These are phyloP conservation scores for Zygoascus bituminiphila DNA, from an alignment of 805 yeast species.

Conservation along the genomic window DNA sequence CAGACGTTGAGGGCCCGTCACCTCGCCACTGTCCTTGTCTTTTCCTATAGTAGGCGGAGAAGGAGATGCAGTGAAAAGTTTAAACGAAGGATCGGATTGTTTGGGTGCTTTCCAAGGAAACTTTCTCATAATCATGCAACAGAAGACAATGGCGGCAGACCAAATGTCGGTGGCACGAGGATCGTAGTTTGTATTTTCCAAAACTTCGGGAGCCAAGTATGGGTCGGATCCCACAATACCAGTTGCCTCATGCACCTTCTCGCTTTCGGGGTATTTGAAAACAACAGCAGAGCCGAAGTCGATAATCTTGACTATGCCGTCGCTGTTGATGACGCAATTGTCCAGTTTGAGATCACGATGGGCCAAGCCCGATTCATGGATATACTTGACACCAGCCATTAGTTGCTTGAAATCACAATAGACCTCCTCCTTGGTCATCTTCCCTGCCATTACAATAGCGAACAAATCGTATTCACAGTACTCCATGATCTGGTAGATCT, in stretches of 20 bases:
- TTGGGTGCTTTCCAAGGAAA: constrained; percentile 95
- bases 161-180: constrained; percentile 92
- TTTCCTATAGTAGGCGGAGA: neutral
- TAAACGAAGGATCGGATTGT: constrained; percentile 70
- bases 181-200: constrained; percentile 73
- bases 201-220: constrained; percentile 85
- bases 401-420: constrained; percentile 88
- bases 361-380: constrained; percentile 79
- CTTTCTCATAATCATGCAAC: constrained; percentile 85
- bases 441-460: constrained; percentile 90
- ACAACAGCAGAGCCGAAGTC: constrained; percentile 94
- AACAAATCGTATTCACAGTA: constrained; percentile 88
- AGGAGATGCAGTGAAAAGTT: constrained; percentile 39
- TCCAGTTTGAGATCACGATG: constrained; percentile 89
- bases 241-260: constrained; percentile 61
- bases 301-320: constrained; percentile 82
- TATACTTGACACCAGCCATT: constrained; percentile 67
- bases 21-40: constrained; percentile 11
- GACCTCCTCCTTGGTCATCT: constrained; percentile 71
- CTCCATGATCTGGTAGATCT: constrained; percentile 88
- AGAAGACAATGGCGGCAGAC: constrained; percentile 85
- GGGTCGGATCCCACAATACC: constrained; percentile 90
- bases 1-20: constrained; percentile 58
- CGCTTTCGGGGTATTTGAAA: constrained; percentile 77
- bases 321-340: constrained; percentile 76